Conservation (phyloP, 129 eudicot species). For the Helianthus annuus region HanXRQr2.0-SUNRISE NC_035444.2:141672033-141672532, state of each 20-base stretch:
- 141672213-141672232: slow-evolving; percentile 69
- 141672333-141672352: slow-evolving; percentile 61
- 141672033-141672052: slow-evolving; percentile 75
- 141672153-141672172: not conserved
- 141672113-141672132: not conserved
- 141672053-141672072: slow-evolving; percentile 45
- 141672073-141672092: slow-evolving; percentile 42
- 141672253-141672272: slow-evolving; percentile 57
- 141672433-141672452: slow-evolving; percentile 79
- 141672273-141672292: slow-evolving; percentile 52
- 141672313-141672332: slow-evolving; percentile 48
- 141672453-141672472: too few species aligned
- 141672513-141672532: too few species aligned
- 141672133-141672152: not conserved
- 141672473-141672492: slow-evolving; percentile 78
- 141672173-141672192: not conserved
- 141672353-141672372: slow-evolving; percentile 63
- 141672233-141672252: slow-evolving; percentile 62
- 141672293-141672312: slow-evolving; percentile 70
- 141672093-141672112: slow-evolving; percentile 27
- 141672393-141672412: slow-evolving; percentile 21
- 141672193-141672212: slow-evolving; percentile 63
- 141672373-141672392: slow-evolving; percentile 69
- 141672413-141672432: slow-evolving; percentile 62
- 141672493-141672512: slow-evolving; percentile 85